Evolutionary conservation across 2,329 filamentous ascomycete species (phyloP).

Genomic region (Fusarium scirpi): DNA sequence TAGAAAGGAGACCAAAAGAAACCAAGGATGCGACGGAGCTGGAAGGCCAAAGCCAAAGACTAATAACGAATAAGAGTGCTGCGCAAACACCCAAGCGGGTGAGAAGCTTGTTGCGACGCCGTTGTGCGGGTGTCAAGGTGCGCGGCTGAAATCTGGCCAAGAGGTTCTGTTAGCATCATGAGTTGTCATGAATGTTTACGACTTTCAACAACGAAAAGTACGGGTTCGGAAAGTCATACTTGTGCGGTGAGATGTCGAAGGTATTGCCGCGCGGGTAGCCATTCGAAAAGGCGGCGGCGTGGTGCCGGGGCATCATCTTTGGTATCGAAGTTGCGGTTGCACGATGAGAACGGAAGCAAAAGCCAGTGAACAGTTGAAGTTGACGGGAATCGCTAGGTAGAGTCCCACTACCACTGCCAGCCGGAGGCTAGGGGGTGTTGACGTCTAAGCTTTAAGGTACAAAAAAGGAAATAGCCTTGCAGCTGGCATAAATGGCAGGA

Average conservation of each 20-base stretch:
- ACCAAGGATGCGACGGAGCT: constrained; percentile 70
- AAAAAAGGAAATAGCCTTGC: not conserved
- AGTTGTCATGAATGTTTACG: constrained; percentile 1
- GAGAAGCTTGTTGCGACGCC: constrained; percentile 79
- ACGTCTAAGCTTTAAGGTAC: constrained; percentile 5
- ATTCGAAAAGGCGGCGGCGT: constrained; percentile 80
- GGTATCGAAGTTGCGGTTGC: constrained; percentile 45
- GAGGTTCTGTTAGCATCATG: constrained; percentile 26
- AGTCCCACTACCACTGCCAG: not conserved
- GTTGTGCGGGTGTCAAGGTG: constrained; percentile 75
- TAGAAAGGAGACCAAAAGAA: constrained; percentile 77
- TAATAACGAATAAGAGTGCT: constrained; percentile 72
- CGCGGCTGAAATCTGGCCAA: constrained; percentile 79
- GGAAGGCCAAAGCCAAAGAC: constrained; percentile 80
- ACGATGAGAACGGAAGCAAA: not conserved
- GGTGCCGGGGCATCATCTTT: constrained; percentile 89
- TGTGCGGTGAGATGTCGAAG: constrained; percentile 90
- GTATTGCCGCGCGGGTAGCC: constrained; percentile 83
- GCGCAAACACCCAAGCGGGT: constrained; percentile 72
- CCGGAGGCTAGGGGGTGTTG: not conserved
- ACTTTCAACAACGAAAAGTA: not conserved
- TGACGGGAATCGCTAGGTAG: constrained; percentile 9
- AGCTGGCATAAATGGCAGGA: not conserved
- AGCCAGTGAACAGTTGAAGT: constrained; percentile 8
- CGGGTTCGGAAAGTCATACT: constrained; percentile 65